Evolutionary conservation across 176 grass and related monocot species (phyloP).

Genomic region (Themeda triandra): DNA sequence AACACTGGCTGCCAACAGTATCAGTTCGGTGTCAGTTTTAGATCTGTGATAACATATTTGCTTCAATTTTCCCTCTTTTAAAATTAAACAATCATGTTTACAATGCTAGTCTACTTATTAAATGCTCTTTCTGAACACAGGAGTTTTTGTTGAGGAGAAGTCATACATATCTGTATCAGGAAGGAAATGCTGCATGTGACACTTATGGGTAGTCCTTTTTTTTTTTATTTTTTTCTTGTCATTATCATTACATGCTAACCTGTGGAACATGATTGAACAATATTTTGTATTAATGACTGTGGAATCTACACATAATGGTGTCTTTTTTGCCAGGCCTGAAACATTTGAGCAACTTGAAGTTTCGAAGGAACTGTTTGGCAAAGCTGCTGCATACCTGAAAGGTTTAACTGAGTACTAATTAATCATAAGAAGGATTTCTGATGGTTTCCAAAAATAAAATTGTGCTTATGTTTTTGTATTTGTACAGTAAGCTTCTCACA

Average conservation of each 20-base stretch:
- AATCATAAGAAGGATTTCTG: not conserved
- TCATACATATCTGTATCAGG: constrained; percentile 89
- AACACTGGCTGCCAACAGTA: not conserved
- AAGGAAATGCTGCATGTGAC: constrained; percentile 68
- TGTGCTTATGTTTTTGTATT: not conserved
- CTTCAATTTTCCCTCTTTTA: constrained; percentile 5
- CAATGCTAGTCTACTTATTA: not conserved
- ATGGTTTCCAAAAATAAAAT: not conserved
- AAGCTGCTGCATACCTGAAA: constrained; percentile 76
- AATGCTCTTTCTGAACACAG: constrained; percentile 33
- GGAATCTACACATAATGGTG: constrained; percentile 11
- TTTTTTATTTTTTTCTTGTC: constrained; percentile 31
- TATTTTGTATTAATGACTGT: not conserved
- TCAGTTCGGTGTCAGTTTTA: not conserved
- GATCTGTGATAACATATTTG: not conserved
- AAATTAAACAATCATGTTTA: not conserved
- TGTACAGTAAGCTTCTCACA: not conserved
- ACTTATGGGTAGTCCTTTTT: constrained; percentile 71
- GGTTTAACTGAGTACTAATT: constrained; percentile 35
- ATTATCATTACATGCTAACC: not conserved
- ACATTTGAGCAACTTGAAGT: constrained; percentile 97
- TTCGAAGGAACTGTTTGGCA: constrained; percentile 89
- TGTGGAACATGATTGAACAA: not conserved
- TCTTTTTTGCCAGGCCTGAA: constrained; percentile 51
- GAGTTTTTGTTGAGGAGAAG: constrained; percentile 96